Evolutionary conservation across 139 green algal species (phyloP).

Genomic region (Chlorella sp.): DNA sequence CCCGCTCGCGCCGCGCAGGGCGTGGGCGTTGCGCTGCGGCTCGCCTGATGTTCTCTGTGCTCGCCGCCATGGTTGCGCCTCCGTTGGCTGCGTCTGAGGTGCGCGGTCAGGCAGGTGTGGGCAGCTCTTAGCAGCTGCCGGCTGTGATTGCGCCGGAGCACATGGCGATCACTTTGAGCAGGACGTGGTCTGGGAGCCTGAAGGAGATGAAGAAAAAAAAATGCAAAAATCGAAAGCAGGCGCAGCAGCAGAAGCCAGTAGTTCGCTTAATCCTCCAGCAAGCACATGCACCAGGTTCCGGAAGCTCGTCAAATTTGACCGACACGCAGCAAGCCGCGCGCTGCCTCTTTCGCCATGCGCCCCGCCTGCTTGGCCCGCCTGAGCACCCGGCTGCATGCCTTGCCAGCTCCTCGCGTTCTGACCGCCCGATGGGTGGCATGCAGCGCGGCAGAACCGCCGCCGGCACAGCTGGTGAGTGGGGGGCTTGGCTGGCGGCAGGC

Average conservation of each 20-base stretch:
- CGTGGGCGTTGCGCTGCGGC: background rate
- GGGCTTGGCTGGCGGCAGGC: background rate
- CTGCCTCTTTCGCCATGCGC: background rate
- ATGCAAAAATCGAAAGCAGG: too few relatives aligned
- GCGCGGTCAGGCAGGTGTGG: background rate
- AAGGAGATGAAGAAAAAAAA: too few relatives aligned
- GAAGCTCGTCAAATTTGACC: too few relatives aligned
- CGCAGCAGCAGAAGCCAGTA: too few relatives aligned
- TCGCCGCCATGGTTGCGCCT: slow-evolving; percentile 14
- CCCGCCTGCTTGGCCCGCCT: background rate
- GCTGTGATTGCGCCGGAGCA: background rate
- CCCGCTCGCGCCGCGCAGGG: background rate
- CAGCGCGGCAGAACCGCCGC: slow-evolving; percentile 24
- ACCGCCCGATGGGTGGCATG: background rate
- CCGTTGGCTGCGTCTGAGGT: too few relatives aligned
- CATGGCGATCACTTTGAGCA: background rate
- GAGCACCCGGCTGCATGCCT: background rate
- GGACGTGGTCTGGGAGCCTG: background rate
- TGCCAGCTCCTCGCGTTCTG: background rate
- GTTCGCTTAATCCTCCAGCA: too few relatives aligned
- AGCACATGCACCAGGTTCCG: background rate
- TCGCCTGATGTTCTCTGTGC: slow-evolving; percentile 42
- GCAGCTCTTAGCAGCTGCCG: slow-evolving; percentile 7
- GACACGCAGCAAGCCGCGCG: too few relatives aligned
- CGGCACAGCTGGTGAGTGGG: slow-evolving; percentile 18